Evolutionary conservation across 768 basidiomycete genomes (phyloP), one percentile per base, ranked within the genome.

Genomic region (Lyophyllum shimeji): DNA sequence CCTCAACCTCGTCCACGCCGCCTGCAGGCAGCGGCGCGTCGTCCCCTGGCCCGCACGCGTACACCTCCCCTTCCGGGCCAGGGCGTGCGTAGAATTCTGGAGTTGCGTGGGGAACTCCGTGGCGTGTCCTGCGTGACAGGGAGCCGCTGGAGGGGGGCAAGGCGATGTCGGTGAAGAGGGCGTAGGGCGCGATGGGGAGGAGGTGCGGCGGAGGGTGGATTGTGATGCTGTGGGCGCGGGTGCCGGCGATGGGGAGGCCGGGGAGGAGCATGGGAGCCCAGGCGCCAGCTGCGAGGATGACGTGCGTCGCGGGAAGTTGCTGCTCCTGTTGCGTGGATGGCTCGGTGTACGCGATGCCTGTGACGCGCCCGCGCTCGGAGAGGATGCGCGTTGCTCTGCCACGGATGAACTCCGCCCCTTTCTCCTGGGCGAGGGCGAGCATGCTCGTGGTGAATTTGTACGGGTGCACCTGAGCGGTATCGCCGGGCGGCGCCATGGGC

Each of bases 281-380:
- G 15, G 91, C 89, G 23, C 94, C 94, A n/a, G 90, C 90, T 39
- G 86, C 81, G 48, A 97, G 69, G 39, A 96, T 74, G 58, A 94
- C 82, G 53, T 87, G 78, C 9, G 87, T 87, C 15, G 88, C 86
- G 0, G 76, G 68, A 17, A 88, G 63, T 39, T n/a, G 69, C 69
- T 54, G 67, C 67, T 6, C 58, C 60, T 23, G 64, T n/a, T 25
- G 25, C 9, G 37, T 23, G 8, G 33, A 23, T 5, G 56, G 46
- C 45, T 68, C 60, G 46, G 69, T 69, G 61, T 77, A 77, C 58
- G 80, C 67, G 42, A 89, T 80, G 11, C 82, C 81, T 6, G 73
- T 76, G 12, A 86, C 81, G 50, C 60, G 68, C 4, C 74, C 75
- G 18, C 67, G 55, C 48, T 71, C 69, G 53, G 70, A 61, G 46